Evolutionary conservation across 805 yeast genomes (phyloP).

Genomic region (Zygoascus bituminiphila): DNA sequence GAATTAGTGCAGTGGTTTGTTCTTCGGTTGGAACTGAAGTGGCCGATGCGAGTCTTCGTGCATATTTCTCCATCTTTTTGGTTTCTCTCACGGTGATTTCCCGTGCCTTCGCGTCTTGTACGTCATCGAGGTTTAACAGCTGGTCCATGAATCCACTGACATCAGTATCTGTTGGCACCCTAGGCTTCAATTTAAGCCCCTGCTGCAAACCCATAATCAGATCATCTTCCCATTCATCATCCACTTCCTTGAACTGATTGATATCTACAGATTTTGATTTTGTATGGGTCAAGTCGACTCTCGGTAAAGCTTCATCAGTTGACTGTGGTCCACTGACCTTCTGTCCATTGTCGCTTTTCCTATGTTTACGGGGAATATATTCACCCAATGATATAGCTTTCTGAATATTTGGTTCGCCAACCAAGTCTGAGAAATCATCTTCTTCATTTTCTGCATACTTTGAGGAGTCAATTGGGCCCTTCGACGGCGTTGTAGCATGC

Average conservation of each 20-base stretch:
- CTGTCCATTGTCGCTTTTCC: background rate
- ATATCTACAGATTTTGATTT: background rate
- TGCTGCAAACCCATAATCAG: background rate
- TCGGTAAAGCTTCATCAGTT: background rate
- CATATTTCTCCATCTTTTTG: background rate
- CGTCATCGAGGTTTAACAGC: background rate
- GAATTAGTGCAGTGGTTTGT: background rate
- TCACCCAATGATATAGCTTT: constrained; percentile 1
- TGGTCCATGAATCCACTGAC: background rate
- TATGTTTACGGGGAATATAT: background rate
- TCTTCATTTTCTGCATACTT: constrained; percentile 11
- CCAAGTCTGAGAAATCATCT: constrained; percentile 17
- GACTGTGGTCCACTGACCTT: background rate
- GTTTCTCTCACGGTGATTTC: background rate
- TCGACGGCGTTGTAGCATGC: background rate
- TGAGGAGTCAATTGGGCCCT: background rate
- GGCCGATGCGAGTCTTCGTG: background rate
- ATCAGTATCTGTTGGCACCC: background rate
- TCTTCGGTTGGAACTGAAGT: background rate
- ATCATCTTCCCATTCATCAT: background rate
- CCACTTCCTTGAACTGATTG: background rate
- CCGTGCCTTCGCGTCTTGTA: background rate
- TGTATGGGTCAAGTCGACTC: background rate
- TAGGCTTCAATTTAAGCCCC: background rate
- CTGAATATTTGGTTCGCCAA: constrained; percentile 12